Conservation (phyloP, 208 protist species). For the Acanthamoeba rhysodes region DNA sequence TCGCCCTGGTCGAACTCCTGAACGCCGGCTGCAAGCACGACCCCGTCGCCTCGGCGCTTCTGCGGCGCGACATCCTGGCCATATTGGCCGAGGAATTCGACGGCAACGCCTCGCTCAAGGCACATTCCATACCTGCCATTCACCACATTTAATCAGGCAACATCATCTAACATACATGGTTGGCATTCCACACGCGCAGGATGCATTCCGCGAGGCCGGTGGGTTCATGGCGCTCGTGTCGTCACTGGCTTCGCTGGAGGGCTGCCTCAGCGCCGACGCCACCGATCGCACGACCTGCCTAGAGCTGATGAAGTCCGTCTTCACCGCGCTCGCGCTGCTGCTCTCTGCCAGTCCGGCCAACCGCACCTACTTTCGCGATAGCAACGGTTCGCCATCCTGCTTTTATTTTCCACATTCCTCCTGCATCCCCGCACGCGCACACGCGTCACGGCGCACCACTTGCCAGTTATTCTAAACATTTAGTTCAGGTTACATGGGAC, state of each 20-base stretch:
- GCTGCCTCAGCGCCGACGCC: neutral
- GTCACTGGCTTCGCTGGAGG: neutral
- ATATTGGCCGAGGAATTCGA: conserved; percentile 3
- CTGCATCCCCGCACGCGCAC: too few species aligned
- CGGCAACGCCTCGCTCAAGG: conserved; percentile 11
- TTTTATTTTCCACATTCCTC: neutral
- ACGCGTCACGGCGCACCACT: too few species aligned
- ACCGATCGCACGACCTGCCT: neutral
- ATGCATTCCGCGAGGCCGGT: neutral
- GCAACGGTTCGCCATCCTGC: neutral
- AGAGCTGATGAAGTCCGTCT: neutral
- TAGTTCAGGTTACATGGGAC: neutral
- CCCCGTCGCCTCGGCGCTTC: neutral
- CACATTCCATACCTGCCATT: neutral
- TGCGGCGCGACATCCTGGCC: conserved; percentile 12
- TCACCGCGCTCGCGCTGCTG: neutral
- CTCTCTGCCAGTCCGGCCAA: neutral
- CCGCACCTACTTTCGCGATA: neutral
- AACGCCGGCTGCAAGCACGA: neutral
- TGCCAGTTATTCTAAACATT: neutral
- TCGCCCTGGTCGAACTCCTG: neutral
- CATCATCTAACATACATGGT: neutral
- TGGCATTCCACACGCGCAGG: neutral
- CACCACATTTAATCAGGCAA: neutral
- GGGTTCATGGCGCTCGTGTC: conserved; percentile 7